Conservation (phyloP, 2,329 filamentous ascomycete species). For the Akanthomyces muscarius region DNA sequence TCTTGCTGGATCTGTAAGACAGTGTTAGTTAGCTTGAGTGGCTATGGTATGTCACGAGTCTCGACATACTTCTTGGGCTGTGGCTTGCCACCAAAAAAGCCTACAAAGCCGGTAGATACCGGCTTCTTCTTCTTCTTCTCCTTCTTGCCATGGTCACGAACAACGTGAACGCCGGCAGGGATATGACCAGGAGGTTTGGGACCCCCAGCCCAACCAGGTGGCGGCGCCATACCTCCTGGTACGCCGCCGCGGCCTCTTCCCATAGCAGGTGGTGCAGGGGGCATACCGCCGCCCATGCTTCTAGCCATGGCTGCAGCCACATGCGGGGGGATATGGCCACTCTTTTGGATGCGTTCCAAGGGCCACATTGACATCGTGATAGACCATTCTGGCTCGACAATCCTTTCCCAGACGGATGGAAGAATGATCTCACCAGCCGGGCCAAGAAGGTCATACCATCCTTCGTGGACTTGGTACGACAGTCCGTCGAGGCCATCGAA, state of each 20-base stretch:
- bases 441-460: constrained; percentile 76
- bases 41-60: not conserved
- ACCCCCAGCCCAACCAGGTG: constrained; percentile 22
- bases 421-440: constrained; percentile 80
- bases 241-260: constrained; percentile 17
- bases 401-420: constrained; percentile 72
- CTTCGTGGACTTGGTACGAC: constrained; percentile 70
- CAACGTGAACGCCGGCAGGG: constrained; percentile 24
- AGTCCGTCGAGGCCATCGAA: constrained; percentile 75
- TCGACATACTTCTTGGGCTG: constrained; percentile 30
- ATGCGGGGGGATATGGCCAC: not conserved
- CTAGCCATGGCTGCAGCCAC: constrained; percentile 17
- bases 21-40: not conserved
- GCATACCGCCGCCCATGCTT: constrained; percentile 1
- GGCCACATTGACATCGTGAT: constrained; percentile 59
- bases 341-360: constrained; percentile 34
- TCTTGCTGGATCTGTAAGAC: constrained; percentile 6
- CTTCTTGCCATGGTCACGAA: constrained; percentile 19
- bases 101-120: constrained; percentile 21
- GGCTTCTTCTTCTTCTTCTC: constrained; percentile 25
- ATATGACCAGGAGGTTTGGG: not conserved
- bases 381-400: constrained; percentile 66
- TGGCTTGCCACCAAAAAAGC: constrained; percentile 27
- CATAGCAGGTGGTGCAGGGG: not conserved
- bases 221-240: constrained; percentile 22